Percentiles rank a stretch among this genome's conserved stretches.
Evolutionary conservation across 768 basidiomycete species (phyloP).

Genomic region (Suillus alpinus): DNA sequence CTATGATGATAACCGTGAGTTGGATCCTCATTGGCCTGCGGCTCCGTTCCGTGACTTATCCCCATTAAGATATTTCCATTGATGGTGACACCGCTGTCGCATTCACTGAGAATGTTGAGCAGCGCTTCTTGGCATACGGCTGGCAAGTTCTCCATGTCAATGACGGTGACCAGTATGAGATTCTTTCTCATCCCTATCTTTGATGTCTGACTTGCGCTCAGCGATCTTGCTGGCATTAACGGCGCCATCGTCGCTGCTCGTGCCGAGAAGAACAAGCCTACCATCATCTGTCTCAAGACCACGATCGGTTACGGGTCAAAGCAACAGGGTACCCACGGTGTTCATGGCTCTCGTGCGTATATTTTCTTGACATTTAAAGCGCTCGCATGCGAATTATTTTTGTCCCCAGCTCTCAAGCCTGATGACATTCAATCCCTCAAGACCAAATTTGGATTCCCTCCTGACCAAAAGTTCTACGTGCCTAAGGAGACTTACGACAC

Average conservation of each 20-base stretch:
- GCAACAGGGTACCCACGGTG: constrained; percentile 89
- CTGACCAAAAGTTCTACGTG: constrained; percentile 75
- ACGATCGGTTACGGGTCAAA: constrained; percentile 95
- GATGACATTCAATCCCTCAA: constrained; percentile 87
- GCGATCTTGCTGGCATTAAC: constrained; percentile 76
- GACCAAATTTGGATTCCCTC: constrained; percentile 78
- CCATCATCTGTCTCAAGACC: constrained; percentile 81
- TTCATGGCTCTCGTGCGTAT: constrained; percentile 86
- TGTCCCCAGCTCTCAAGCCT: constrained; percentile 73
- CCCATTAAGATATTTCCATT: constrained; percentile 80
- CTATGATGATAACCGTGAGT: constrained; percentile 94
- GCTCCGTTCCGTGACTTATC: neutral
- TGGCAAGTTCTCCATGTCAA: constrained; percentile 91
- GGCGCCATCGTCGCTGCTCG: constrained; percentile 77
- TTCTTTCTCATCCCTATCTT: neutral
- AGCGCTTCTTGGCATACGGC: constrained; percentile 86
- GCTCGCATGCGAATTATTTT: constrained; percentile 8
- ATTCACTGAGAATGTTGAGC: constrained; percentile 91
- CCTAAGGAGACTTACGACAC: constrained; percentile 67
- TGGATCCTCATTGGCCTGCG: neutral
- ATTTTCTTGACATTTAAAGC: neutral
- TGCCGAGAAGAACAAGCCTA: constrained; percentile 76
- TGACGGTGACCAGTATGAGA: constrained; percentile 68
- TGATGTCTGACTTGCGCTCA: constrained; percentile 26
- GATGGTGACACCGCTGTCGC: constrained; percentile 90